Conservation (phyloP, 495 filamentous ascomycete genomes). For the Stereocaulon alpinum region DNA sequence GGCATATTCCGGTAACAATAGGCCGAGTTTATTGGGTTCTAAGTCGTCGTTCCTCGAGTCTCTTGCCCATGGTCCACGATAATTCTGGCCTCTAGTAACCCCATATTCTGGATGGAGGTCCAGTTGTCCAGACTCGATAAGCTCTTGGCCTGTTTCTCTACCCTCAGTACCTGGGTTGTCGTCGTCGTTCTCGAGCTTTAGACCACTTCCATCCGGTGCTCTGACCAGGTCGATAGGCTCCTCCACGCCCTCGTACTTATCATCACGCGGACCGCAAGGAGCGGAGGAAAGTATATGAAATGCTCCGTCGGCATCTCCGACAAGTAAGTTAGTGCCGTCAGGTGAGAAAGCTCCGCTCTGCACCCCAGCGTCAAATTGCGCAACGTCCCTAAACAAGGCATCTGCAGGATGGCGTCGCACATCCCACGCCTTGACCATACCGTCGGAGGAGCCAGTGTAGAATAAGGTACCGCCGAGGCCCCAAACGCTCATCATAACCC, state of each 20-base stretch:
- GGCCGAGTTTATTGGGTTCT: conserved; percentile 5
- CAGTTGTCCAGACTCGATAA: conserved; percentile 33
- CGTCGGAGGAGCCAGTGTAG: conserved; percentile 88
- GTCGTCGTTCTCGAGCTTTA: conserved; percentile 5
- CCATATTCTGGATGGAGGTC: conserved; percentile 34
- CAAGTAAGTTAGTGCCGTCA: conserved; percentile 57
- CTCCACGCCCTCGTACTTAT: neutral
- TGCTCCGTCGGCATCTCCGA: conserved; percentile 67
- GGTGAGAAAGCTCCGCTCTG: conserved; percentile 60
- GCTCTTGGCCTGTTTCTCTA: conserved; percentile 21
- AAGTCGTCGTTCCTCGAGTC: conserved; percentile 31
- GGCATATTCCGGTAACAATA: neutral
- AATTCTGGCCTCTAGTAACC: conserved; percentile 35
- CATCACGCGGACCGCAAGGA: conserved; percentile 17
- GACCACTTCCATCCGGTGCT: conserved; percentile 12
- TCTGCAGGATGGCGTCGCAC: conserved; percentile 49
- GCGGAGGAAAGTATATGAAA: conserved; percentile 54
- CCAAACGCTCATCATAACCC: conserved; percentile 75
- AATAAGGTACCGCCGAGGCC: conserved; percentile 56
- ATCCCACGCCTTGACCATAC: conserved; percentile 79
- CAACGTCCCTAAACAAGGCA: conserved; percentile 52
- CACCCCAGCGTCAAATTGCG: conserved; percentile 39
- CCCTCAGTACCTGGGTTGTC: conserved; percentile 23
- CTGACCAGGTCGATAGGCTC: conserved; percentile 9
- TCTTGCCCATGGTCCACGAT: conserved; percentile 36